These are phyloP conservation scores for Aquilaria agallochum DNA, from an alignment of 441 rosid species.

Conservation along the genomic window DNA sequence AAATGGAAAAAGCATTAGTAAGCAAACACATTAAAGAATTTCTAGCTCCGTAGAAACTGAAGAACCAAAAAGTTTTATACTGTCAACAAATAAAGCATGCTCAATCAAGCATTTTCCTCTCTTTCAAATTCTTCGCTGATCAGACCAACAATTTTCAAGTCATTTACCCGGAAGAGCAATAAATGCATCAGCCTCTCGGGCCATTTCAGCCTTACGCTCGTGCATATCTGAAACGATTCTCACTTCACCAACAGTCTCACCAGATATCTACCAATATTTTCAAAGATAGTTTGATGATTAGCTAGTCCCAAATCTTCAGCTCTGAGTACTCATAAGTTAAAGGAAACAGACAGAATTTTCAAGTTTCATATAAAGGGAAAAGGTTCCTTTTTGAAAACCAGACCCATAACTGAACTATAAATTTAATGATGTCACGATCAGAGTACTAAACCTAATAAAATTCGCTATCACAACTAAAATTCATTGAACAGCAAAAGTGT, in stretches of 20 bases:
- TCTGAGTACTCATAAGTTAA: not conserved
- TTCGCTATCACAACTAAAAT: not conserved
- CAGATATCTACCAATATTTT: constrained; percentile 63
- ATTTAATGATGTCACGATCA: not conserved
- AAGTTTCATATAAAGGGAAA: not conserved
- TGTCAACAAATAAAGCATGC: no score
- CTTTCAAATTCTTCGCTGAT: not conserved
- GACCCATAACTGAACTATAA: not conserved
- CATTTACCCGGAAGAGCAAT: constrained; percentile 90
- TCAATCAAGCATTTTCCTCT: no score
- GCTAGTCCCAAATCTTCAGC: constrained; percentile 1
- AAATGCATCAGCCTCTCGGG: constrained; percentile 88
- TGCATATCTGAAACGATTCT: constrained; percentile 89
- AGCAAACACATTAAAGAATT: constrained; percentile 5
- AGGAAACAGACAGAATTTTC: not conserved
- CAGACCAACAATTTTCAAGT: not conserved
- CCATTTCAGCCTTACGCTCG: constrained; percentile 95
- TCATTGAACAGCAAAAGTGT: constrained; percentile 1
- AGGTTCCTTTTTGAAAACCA: constrained; percentile 10
- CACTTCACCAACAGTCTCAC: constrained; percentile 84
- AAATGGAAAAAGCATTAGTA: constrained; percentile 1
- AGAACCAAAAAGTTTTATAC: no score
- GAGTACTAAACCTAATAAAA: not conserved
- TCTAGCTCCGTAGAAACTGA: not conserved
- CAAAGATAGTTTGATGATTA: not conserved